Percentiles rank a stretch among this genome's conserved stretches.
Evolutionary conservation across 495 filamentous ascomycete species (phyloP).

Genomic region (Gamarada debralockiae): DNA sequence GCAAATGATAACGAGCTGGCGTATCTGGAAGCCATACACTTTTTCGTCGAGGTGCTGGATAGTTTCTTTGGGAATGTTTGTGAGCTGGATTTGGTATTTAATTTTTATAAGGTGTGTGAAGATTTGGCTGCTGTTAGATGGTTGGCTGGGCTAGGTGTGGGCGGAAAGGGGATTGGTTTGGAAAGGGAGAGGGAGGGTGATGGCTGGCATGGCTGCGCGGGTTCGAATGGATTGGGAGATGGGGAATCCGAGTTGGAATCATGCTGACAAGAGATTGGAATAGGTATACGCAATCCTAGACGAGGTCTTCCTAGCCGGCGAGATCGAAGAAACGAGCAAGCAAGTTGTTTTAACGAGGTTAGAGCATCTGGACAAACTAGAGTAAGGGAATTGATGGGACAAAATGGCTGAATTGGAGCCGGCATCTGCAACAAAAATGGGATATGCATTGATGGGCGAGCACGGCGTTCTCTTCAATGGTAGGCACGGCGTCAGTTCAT

Average conservation of each 20-base stretch:
- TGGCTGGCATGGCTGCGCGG: no score
- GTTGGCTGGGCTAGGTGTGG: slow-evolving; percentile 2
- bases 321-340: slow-evolving; percentile 97
- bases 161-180: slow-evolving; percentile 1
- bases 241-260: not conserved
- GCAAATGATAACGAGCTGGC: slow-evolving; percentile 98
- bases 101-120: slow-evolving; percentile 76
- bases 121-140: not conserved
- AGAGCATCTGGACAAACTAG: slow-evolving; percentile 95
- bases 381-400: slow-evolving; percentile 40
- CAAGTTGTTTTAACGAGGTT: slow-evolving; percentile 92
- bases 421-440: not conserved
- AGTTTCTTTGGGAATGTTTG: slow-evolving; percentile 99
- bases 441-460: slow-evolving; percentile 6
- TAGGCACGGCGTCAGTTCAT: not conserved
- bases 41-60: slow-evolving; percentile 98
- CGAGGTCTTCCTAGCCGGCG: slow-evolving; percentile 92
- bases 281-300: slow-evolving; percentile 98
- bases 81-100: slow-evolving; percentile 98
- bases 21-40: slow-evolving; percentile 96
- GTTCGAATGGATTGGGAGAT: not conserved
- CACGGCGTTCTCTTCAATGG: not conserved
- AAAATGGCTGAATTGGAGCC: not conserved
- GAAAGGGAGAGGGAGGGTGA: not conserved
- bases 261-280: not conserved